Evolutionary conservation across 2,329 filamentous ascomycete genomes (phyloP).

Genomic region (Neodidymelliopsis sp.): DNA sequence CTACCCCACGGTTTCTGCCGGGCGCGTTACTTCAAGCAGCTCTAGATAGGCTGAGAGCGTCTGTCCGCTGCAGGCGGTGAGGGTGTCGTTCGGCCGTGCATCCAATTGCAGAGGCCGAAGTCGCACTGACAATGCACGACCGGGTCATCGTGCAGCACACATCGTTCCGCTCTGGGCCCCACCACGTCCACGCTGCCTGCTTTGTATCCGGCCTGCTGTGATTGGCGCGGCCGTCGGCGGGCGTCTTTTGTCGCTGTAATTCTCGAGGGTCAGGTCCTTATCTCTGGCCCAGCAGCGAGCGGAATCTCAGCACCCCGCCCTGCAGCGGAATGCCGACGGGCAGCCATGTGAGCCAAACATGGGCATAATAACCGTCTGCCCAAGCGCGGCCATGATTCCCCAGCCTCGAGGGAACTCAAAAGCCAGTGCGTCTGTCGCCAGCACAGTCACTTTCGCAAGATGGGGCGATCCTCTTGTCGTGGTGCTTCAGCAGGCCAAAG

Average conservation of each 20-base stretch:
- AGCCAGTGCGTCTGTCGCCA: slow-evolving; percentile 13
- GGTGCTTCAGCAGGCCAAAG: slow-evolving; percentile 24
- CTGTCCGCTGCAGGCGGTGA: slow-evolving; percentile 34
- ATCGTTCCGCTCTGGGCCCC: slow-evolving; percentile 43
- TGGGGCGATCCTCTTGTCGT: slow-evolving; percentile 18
- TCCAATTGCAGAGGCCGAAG: slow-evolving; percentile 40
- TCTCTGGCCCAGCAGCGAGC: slow-evolving; percentile 34
- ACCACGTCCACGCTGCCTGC: slow-evolving; percentile 39
- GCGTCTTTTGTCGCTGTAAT: slow-evolving; percentile 44
- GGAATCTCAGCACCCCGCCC: slow-evolving; percentile 31
- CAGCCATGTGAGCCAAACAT: slow-evolving; percentile 22
- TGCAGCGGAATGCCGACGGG: slow-evolving; percentile 33
- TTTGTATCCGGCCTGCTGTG: slow-evolving; percentile 25
- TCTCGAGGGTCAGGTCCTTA: slow-evolving; percentile 45
- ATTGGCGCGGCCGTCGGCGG: slow-evolving; percentile 40
- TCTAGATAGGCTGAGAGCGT: slow-evolving; percentile 24
- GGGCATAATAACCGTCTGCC: slow-evolving; percentile 32
- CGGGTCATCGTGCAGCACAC: slow-evolving; percentile 30
- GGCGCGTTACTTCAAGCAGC: slow-evolving; percentile 34
- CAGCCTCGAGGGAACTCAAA: slow-evolving; percentile 12
- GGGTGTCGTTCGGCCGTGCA: slow-evolving; percentile 24
- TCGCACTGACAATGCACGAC: slow-evolving; percentile 40
- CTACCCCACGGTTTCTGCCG: slow-evolving; percentile 50
- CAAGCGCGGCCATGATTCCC: slow-evolving; percentile 13
- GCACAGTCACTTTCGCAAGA: background rate